Conservation (phyloP, 2,329 filamentous ascomycete species). For the Talaromyces sp. region DNA sequence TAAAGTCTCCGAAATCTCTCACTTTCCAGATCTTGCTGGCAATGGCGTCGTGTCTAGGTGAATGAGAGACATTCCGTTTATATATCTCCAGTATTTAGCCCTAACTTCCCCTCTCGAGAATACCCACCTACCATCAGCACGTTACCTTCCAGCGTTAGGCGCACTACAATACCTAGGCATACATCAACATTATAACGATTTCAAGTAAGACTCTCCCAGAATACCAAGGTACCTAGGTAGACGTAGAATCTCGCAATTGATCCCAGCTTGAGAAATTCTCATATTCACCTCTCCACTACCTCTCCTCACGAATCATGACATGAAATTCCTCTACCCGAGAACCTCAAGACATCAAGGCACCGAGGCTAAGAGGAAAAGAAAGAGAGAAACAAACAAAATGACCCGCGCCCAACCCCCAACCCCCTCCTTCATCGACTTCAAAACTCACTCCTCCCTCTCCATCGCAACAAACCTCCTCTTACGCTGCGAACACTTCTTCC, state of each 20-base stretch:
- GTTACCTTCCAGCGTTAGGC: too few species aligned
- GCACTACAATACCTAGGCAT: too few species aligned
- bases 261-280: background rate
- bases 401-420: background rate
- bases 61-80: background rate
- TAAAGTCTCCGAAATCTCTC: background rate
- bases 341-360: too few species aligned
- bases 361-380: too few species aligned
- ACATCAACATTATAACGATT: too few species aligned
- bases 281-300: background rate
- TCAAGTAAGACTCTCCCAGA: too few species aligned
- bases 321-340: background rate
- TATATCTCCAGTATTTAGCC: background rate
- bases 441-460: background rate
- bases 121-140: too few species aligned
- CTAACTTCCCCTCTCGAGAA: background rate
- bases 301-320: background rate
- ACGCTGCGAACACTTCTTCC: slow-evolving; percentile 7
- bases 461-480: slow-evolving; percentile 12
- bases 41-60: background rate
- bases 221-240: too few species aligned
- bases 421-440: background rate
- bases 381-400: background rate
- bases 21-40: too few species aligned
- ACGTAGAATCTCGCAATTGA: background rate